phyloP scores from a whole-genome alignment of 139 green algal genomes.

The Chara braunii region DNA sequence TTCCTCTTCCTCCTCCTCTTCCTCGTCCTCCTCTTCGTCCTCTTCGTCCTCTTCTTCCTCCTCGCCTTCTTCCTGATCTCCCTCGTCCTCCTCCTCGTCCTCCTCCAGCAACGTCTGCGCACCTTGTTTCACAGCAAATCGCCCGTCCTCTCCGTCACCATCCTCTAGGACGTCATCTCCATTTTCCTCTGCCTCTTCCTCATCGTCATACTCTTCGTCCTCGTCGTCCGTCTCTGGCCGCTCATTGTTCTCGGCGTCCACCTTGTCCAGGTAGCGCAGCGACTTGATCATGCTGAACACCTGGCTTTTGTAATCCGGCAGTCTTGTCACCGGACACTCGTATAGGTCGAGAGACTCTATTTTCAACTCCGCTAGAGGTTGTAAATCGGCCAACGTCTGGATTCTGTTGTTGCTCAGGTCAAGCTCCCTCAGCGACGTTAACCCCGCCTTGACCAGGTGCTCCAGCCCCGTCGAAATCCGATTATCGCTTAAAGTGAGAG shows the following conservation, averaged over 20 bases:
- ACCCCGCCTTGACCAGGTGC: conserved; percentile 5
- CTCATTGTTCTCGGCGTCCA: conserved; percentile 16
- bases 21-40: background rate
- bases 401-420: conserved; percentile 43
- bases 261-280: conserved; percentile 32
- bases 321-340: conserved; percentile 26
- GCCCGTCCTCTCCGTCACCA: background rate
- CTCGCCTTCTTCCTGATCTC: background rate
- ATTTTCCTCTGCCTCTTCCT: background rate
- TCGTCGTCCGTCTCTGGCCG: background rate
- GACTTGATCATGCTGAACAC: conserved; percentile 34
- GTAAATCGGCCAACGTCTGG: conserved; percentile 19
- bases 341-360: conserved; percentile 38
- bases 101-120: no score
- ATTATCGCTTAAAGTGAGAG: conserved; percentile 40
- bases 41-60: background rate
- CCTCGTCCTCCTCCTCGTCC: background rate
- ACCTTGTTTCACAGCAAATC: no score
- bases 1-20: conserved; percentile 2
- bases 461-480: conserved; percentile 40
- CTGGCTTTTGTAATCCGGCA: conserved; percentile 22
- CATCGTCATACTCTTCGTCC: conserved; percentile 16
- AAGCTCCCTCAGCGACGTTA: conserved; percentile 8
- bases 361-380: conserved; percentile 20
- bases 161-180: background rate